Percentiles rank a stretch among this genome's conserved stretches.
These are phyloP conservation scores for Starmerella apis DNA, from an alignment of 805 yeast genomes.

Conservation along the genomic window DNA sequence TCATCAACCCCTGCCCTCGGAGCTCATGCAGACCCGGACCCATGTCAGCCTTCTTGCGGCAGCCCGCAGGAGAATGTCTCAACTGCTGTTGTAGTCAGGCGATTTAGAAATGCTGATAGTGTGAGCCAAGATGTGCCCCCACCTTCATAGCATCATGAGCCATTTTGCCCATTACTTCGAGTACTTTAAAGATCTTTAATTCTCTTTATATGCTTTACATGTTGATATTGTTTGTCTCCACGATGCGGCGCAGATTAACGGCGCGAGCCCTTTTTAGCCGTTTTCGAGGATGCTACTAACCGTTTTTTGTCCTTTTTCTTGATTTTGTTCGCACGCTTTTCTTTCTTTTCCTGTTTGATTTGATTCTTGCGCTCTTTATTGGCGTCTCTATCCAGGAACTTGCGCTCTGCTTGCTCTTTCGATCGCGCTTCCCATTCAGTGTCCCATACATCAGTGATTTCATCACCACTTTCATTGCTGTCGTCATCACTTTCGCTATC, in stretches of 20 bases:
- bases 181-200: no score
- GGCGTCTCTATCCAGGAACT: conserved; percentile 63
- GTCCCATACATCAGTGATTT: conserved; percentile 33
- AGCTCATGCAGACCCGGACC: neutral
- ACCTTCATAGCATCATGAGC: neutral
- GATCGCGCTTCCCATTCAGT: conserved; percentile 37
- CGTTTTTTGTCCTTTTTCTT: conserved; percentile 76
- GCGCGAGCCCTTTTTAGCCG: conserved; percentile 16
- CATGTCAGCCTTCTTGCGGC: neutral
- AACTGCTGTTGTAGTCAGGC: no score
- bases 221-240: no score
- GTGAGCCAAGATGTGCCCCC: no score
- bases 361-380: conserved; percentile 65
- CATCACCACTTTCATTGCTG: conserved; percentile 21
- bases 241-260: no score
- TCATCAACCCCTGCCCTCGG: neutral
- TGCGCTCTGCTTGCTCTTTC: conserved; percentile 50
- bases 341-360: conserved; percentile 67
- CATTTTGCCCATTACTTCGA: no score
- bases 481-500: neutral
- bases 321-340: conserved; percentile 70
- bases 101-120: no score
- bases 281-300: conserved; percentile 45
- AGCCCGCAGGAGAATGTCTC: no score
- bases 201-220: no score